Conservation (phyloP, 2,329 filamentous ascomycete species). For the Paecilomyces sp. region DNA sequence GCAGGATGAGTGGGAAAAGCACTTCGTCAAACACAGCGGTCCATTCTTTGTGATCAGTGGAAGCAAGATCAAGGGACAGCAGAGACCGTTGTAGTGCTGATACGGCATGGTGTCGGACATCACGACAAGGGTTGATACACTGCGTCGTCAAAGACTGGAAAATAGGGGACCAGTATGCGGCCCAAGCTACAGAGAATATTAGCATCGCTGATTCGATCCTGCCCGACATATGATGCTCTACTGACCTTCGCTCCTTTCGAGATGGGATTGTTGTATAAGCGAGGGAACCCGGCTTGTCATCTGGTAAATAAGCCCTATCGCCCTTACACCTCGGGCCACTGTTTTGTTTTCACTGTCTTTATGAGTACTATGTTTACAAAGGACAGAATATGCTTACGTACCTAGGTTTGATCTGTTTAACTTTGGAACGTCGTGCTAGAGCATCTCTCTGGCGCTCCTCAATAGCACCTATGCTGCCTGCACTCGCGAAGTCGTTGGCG, state of each 20-base stretch:
- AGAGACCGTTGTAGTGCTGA: constrained; percentile 78
- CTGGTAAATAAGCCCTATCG: constrained; percentile 72
- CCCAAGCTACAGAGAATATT: constrained; percentile 65
- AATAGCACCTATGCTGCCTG: constrained; percentile 64
- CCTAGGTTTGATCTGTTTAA: constrained; percentile 48
- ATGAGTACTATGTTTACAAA: constrained; percentile 1
- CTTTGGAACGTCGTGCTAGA: constrained; percentile 45
- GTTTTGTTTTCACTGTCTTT: constrained; percentile 57
- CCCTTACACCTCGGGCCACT: constrained; percentile 70
- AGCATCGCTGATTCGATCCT: constrained; percentile 5
- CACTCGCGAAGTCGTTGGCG: constrained; percentile 82
- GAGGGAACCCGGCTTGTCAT: constrained; percentile 75
- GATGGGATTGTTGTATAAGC: constrained; percentile 86
- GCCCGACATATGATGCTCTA: not conserved
- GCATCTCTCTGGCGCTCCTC: constrained; percentile 63
- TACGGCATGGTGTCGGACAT: constrained; percentile 84
- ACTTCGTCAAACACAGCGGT: constrained; percentile 91
- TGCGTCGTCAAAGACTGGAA: constrained; percentile 83
- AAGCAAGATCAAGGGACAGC: constrained; percentile 74
- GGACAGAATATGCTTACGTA: constrained; percentile 26
- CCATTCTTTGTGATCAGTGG: constrained; percentile 84
- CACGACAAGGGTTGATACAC: constrained; percentile 88
- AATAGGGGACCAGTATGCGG: constrained; percentile 94
- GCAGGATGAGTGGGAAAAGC: constrained; percentile 80
- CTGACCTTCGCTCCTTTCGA: constrained; percentile 75